A percentile compares a stretch with the other conserved stretches of the same genome.
Evolutionary conservation across 192 early-diverging fungal genomes (phyloP).

Genomic region (Piromyces finnis): DNA sequence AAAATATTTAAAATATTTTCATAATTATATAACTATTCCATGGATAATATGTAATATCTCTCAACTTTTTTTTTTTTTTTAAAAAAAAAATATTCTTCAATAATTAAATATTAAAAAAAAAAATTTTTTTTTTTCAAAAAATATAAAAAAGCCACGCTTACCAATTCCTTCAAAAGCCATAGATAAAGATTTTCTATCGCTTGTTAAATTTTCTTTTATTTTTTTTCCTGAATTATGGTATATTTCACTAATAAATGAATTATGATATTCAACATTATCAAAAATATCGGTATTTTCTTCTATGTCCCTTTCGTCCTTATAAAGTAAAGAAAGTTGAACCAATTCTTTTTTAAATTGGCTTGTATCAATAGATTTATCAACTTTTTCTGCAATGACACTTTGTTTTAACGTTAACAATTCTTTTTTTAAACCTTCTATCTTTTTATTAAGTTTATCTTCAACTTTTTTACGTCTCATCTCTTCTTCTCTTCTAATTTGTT

Average conservation of each 20-base stretch:
- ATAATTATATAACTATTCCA: too few species aligned
- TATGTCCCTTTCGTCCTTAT: background rate
- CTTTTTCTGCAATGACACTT: background rate
- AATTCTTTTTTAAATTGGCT: background rate
- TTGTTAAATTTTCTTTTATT: background rate
- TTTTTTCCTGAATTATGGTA: background rate
- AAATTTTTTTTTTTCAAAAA: too few species aligned
- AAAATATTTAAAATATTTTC: too few species aligned
- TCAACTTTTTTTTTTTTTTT: too few species aligned
- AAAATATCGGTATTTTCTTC: background rate
- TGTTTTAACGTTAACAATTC: background rate
- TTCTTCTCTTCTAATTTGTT: background rate
- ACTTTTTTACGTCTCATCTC: background rate
- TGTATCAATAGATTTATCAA: background rate
- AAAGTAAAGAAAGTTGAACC: background rate
- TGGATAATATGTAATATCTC: too few species aligned
- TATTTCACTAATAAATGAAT: background rate
- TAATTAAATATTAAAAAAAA: too few species aligned
- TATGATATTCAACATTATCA: background rate
- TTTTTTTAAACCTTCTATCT: background rate
- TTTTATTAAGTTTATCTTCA: background rate
- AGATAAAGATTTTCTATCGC: background rate
- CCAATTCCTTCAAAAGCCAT: too few species aligned
- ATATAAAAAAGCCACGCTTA: too few species aligned
- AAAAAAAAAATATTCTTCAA: too few species aligned